Base-by-base conservation (phyloP, 2,329 filamentous ascomycete genomes). In the Calonectria leucothoes region DNA sequence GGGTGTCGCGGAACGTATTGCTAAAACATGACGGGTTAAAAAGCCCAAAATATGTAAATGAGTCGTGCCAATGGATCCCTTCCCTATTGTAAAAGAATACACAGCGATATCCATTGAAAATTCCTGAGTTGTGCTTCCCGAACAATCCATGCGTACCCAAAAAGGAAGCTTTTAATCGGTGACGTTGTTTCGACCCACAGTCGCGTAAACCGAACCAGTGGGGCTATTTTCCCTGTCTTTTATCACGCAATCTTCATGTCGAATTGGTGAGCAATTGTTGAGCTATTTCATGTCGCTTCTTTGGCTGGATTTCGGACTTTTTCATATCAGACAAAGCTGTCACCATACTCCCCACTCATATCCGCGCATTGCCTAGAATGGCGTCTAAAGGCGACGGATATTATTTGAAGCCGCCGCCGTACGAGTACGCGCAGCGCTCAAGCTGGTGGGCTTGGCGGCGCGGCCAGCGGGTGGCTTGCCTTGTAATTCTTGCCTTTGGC, bases 171-270 rank as follows among this genome's bases (percentile, higher is more conserved):
- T 6, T 37, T 17, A 29, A n/a, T 17, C 25, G 59, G 25, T 64
- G 59, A 64, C 59, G 59, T 48, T 64, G 12, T 64, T 64, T 31
- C 4, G 59, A 48, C 59, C 59, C 59, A 64, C 59, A 48, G 17
- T 64, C 59, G 39, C 59, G 59, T 27, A 64, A 48, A 48, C 17
- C 27, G 48, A 48, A 48, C 17, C 27, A 15, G 37, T 48, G 59
- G 27, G 11, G 39, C 37, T 4, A 64, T 48, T n/a, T n/a, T n/a
- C n/a, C 12, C 12, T 37, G 31, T 25, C 20, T 4, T 48, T 48
- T 48, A 33, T 64, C 37, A 23, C 59, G 15, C 39, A 45, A 15
- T 42, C 3, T 4, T 64, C n/a, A n/a, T 61, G 17, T 45, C 42
- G 23, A 8, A 8, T 23, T 39, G 12, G 23, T n/a, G 11, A 17